Base-by-base conservation (phyloP, 2,329 filamentous ascomycete species). In the Zelopaecilomyces penicillatus region DNA sequence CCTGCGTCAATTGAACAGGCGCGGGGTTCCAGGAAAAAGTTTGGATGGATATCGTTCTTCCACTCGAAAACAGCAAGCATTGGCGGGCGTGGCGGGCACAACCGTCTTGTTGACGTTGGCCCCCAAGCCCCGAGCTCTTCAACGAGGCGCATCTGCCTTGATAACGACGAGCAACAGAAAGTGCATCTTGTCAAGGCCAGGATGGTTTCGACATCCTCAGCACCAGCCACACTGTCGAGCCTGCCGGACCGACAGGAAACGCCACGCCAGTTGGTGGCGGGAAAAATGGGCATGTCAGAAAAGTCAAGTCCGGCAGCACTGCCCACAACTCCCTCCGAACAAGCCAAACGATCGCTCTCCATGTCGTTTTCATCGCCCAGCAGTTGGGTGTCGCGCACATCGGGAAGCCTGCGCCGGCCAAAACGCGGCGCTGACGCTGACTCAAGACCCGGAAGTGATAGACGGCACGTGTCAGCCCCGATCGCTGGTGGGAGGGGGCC, bases 281-380 rank as follows among this genome's bases (percentile, higher is more conserved):
- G 43, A 35, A 43, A 35, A 30, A 32, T 7, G 2, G 30, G 28
- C 7, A 29, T 7, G 7, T 29, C 26, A 39, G 19, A 6, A 4
- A 30, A 11, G 37, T 29, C 11, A 11, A 29, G 12, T 11, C 28
- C 10, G 37, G 45, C n/a, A 47, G 39, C 27, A 43, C 57, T 47
- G 54, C 63, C 2, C 56, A 60, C 2, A 66, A 70, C 33, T 61
- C 61, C 29, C 68, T 68, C 2, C 67, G 69, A 2, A 52, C 65
- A 61, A 41, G 64, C 73, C 9, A 69, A 67, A 43, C 70, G 74
- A 47, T 80, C 79, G 11, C 64, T 77, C 28, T 82, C 80, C 11
- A 74, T 78, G 68, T 76, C 79, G 44, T 77, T 83, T 48, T 68
- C 69, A 48, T 75, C 78, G 2, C 70, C 78, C 11, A 68, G 65